Evolutionary conservation across 2,329 filamentous ascomycete species (phyloP).

Genomic region (Dothistroma pini): DNA sequence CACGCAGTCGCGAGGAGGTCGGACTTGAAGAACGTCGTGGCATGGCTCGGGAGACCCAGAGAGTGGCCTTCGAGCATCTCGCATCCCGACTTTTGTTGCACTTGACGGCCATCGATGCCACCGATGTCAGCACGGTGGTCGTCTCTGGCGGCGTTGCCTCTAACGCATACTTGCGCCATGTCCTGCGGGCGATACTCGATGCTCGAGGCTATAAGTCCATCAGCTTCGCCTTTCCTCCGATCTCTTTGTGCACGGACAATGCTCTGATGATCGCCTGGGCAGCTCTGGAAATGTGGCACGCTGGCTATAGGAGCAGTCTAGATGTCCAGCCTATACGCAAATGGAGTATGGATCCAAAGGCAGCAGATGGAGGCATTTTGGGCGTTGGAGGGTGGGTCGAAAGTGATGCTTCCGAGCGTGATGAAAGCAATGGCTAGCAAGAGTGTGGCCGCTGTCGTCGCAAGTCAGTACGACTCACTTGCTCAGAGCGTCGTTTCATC

Average conservation of each 20-base stretch:
- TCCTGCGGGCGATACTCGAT: slow-evolving; percentile 57
- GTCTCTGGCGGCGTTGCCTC: slow-evolving; percentile 88
- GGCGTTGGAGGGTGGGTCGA: slow-evolving; percentile 54
- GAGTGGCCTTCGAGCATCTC: slow-evolving; percentile 82
- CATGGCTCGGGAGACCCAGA: slow-evolving; percentile 72
- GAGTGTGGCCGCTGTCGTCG: too few species aligned
- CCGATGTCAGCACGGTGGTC: slow-evolving; percentile 60
- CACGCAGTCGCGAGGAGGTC: slow-evolving; percentile 42
- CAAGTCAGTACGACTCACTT: too few species aligned
- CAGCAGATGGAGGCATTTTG: slow-evolving; percentile 63
- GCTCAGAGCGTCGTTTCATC: too few species aligned
- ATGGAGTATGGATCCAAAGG: slow-evolving; percentile 68
- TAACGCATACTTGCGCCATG: slow-evolving; percentile 71
- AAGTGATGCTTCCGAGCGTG: neutral
- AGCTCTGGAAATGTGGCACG: slow-evolving; percentile 85
- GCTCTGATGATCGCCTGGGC: slow-evolving; percentile 98
- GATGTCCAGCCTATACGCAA: slow-evolving; percentile 59
- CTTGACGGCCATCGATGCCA: slow-evolving; percentile 17
- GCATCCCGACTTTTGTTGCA: slow-evolving; percentile 66
- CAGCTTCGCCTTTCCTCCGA: slow-evolving; percentile 68
- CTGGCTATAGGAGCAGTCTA: slow-evolving; percentile 65
- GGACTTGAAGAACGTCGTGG: slow-evolving; percentile 58
- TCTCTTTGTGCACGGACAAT: slow-evolving; percentile 83
- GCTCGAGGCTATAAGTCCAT: slow-evolving; percentile 62
- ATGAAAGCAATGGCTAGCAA: too few species aligned